phyloP scores from a whole-genome alignment of 352 stramenopile genomes.

The Phytophthora ohioensis region DNA sequence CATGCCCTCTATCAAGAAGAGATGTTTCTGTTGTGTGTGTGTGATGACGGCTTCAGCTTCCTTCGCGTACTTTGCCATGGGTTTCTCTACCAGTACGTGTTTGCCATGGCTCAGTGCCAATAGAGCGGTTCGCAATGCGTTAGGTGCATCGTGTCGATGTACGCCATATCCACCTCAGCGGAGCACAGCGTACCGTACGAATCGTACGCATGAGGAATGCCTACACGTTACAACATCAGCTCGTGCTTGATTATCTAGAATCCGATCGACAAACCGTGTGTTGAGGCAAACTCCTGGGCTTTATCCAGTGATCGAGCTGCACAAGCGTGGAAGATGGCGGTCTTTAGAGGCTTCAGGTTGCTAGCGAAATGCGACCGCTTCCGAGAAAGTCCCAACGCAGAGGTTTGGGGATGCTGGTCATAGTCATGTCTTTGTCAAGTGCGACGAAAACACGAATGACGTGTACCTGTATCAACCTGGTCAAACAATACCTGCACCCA shows the following conservation, averaged over 20 bases:
- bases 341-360: conserved; percentile 42
- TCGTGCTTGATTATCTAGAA: neutral
- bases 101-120: conserved; percentile 80
- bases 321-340: conserved; percentile 43
- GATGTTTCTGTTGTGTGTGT: conserved; percentile 21
- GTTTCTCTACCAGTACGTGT: conserved; percentile 93
- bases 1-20: conserved; percentile 83
- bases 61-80: conserved; percentile 79
- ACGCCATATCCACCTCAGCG: conserved; percentile 88
- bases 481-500: too few relatives aligned
- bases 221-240: neutral
- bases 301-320: conserved; percentile 56
- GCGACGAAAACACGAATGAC: conserved; percentile 21
- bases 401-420: conserved; percentile 14
- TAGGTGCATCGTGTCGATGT: conserved; percentile 88
- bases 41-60: conserved; percentile 69
- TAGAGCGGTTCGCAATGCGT: conserved; percentile 67
- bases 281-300: conserved; percentile 50
- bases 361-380: conserved; percentile 67
- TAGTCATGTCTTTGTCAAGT: conserved; percentile 4
- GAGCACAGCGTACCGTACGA: conserved; percentile 80
- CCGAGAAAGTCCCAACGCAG: conserved; percentile 71
- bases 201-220: conserved; percentile 64
- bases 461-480: neutral
- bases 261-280: conserved; percentile 27